phyloP scores from a whole-genome alignment of 345 rosid species.

The Salix suchowensis region DNA sequence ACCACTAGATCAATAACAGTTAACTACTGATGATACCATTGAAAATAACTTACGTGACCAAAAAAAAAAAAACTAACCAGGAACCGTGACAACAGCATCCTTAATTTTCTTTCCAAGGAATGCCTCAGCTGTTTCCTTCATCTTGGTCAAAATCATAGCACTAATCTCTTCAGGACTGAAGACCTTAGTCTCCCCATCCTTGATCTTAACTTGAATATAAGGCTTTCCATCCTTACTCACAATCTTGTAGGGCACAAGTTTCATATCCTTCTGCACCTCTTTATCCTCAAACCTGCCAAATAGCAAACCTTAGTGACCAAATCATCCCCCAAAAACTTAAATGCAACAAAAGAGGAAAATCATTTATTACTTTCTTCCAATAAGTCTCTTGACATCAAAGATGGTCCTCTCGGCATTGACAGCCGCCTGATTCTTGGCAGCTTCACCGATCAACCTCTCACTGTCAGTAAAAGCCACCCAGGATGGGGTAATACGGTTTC shows the following conservation, averaged over 20 bases:
- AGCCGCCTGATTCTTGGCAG: constrained; percentile 97
- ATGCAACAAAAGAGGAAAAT: not conserved
- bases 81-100: constrained; percentile 98
- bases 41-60: not conserved
- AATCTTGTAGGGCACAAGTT: constrained; percentile 85
- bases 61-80: constrained; percentile 44
- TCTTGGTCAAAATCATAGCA: constrained; percentile 83
- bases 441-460: constrained; percentile 95
- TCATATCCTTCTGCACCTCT: constrained; percentile 91
- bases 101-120: constrained; percentile 98
- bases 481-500: constrained; percentile 94
- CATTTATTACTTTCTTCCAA: constrained; percentile 75
- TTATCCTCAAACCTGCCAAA: constrained; percentile 72
- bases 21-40: not conserved
- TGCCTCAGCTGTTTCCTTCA: constrained; percentile 98
- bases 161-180: constrained; percentile 96
- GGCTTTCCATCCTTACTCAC: constrained; percentile 94
- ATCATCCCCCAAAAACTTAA: not conserved
- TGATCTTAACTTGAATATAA: constrained; percentile 77
- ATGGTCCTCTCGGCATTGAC: constrained; percentile 79
- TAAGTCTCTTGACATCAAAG: constrained; percentile 91
- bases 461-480: constrained; percentile 95
- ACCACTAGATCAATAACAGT: not conserved
- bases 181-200: constrained; percentile 94
- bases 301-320: constrained; percentile 4